Base-by-base conservation (phyloP, 2,329 filamentous ascomycete species). In the Colletotrichum neosansevieriae region DNA sequence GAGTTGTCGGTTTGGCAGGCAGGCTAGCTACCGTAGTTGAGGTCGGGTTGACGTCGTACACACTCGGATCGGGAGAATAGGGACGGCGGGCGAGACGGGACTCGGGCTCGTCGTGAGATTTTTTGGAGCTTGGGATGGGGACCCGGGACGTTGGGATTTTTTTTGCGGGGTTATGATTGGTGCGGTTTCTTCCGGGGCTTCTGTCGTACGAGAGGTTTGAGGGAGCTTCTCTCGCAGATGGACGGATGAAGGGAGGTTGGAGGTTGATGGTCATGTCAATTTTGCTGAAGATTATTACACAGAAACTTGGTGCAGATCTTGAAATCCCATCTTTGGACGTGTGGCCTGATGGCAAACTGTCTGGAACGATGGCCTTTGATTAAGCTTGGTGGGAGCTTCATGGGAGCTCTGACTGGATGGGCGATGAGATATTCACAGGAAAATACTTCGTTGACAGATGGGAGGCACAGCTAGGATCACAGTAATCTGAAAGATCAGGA, bases 71-170 rank as follows among this genome's bases (percentile, higher is more conserved):
- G 45, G 54, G 51, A 58, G 42, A 54, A 47, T 44, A 45, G 45
- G 19, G 34, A 51, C 51, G 57, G 67, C 47, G 53, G 40, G 54
- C 40, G 2, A 29, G 29, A 29, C 29, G 29, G n/a, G 49, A 62
- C 40, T 54, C 44, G 61, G 53, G 42, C 56, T 59, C 4, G 62
- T 62, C 59, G 44, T 62, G 59, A 62, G 59, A 62, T 62, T 62
- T 62, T 62, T 62, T 36, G 59, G 59, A 62, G 59, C 59, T 62
- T 45, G 38, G 59, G 47, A 51, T 21, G 29, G 49, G 12, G 40
- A 19, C 36, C 19, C 44, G 32, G 45, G 44, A 10, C 50, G 36
- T 19, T 63, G 17, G 59, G 38, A 42, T 58, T 59, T 68, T 58
- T 56, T 65, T 68, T 68, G 34, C 10, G 6, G 40, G 40, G 19